phyloP scores from a whole-genome alignment of 140 eudicot genomes.

The Senecio squalidus region DNA sequence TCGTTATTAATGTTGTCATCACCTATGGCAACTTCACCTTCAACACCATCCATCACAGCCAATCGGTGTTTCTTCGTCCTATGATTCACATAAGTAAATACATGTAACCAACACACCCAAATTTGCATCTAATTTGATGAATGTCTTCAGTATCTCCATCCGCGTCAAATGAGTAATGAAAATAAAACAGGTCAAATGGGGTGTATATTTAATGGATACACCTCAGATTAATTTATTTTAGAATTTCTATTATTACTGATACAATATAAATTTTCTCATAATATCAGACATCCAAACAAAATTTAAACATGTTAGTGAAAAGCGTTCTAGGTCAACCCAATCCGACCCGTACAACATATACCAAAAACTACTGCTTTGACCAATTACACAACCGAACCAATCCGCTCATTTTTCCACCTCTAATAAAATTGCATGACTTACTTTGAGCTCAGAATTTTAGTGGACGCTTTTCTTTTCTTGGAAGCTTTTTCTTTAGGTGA shows the following conservation, averaged over 20 bases:
- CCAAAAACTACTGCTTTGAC: background rate
- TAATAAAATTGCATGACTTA: constrained; percentile 16
- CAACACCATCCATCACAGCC: constrained; percentile 16
- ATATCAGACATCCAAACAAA: background rate
- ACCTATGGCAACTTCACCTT: constrained; percentile 23
- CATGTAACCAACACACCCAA: constrained; percentile 12
- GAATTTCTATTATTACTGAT: background rate
- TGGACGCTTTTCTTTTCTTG: constrained; percentile 72
- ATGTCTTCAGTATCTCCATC: background rate
- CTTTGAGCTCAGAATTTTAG: constrained; percentile 30
- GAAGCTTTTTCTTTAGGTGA: constrained; percentile 29
- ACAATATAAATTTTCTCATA: too few species aligned
- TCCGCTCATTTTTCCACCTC: background rate
- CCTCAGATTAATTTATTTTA: background rate
- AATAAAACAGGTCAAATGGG: background rate
- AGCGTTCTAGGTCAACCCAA: background rate
- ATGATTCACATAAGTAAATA: constrained; percentile 12
- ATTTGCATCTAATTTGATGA: background rate
- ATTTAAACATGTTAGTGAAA: too few species aligned
- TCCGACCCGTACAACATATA: background rate
- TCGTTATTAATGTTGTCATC: background rate
- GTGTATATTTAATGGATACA: background rate
- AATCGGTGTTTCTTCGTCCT: constrained; percentile 31
- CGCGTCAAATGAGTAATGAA: background rate
- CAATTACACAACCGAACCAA: background rate